Evolutionary conservation across 2,329 filamentous ascomycete species (phyloP), one percentile per base, ranked within the genome.

Genomic region (Verticillium albo-atrum): DNA sequence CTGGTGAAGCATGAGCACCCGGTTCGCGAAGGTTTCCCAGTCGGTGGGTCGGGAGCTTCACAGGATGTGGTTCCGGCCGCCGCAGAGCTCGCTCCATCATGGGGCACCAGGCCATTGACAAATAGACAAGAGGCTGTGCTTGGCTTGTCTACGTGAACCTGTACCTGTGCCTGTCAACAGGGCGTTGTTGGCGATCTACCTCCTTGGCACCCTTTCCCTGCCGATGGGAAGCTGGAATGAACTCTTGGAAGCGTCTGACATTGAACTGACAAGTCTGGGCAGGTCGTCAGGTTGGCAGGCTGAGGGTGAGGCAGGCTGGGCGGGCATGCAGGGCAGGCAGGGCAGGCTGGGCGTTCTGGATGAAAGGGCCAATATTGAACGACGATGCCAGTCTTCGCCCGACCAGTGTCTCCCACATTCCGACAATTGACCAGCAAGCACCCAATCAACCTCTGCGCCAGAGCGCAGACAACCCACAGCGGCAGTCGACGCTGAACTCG

Each of bases 181-280:
- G 20, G 42, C 20, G 20, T 9, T 20, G 20, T 20, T 23, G 42
- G 25, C 20, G 20, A 50, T 50, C 42, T 23, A 23, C 20, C n/a
- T 25, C 14, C 42, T 50, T 50, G 42, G 42, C 42, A 25, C 9
- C 42, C 42, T 25, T 26, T 23, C n/a, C 42, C 34, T 37, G 17
- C 34, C 17, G 14, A 7, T 5, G 15, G 17, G 17, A 26, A 57
- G 57, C 35, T 53, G 23, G 50, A 26, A 53, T 53, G 60, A 54
- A 56, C 61, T 37, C 34, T 37, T 37, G 34, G 17, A 37, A 37
- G 34, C 34, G 34, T 37, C 34, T n/a, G 34, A 25, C 42, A 9
- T 23, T 14, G n/a, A 23, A 10, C 20, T 50, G 61, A 62, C 61
- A 63, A 62, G 61, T 57, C 61, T 59, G 53, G 20, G 52, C 59